Conservation (phyloP, 2,329 filamentous ascomycete species). For the Aureobasidium sp. region DNA sequence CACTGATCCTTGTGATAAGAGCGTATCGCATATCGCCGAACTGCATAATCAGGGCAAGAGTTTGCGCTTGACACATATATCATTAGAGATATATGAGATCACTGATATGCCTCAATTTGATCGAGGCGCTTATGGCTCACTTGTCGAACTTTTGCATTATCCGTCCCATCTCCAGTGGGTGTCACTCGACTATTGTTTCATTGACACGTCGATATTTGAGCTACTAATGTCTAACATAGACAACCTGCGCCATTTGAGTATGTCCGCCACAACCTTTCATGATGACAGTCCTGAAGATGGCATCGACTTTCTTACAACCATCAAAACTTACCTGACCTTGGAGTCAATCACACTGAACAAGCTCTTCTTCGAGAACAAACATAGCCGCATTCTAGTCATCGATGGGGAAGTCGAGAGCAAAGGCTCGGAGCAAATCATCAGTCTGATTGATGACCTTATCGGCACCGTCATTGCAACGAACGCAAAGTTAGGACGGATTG, state of each 20-base stretch:
- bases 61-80: not conserved
- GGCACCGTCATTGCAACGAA: not conserved
- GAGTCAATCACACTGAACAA: not conserved
- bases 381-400: not conserved
- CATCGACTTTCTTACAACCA: not conserved
- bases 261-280: not conserved
- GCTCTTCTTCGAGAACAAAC: not conserved
- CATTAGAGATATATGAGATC: not conserved
- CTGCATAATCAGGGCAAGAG: not conserved
- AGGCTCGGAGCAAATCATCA: not conserved
- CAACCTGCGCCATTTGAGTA: not conserved
- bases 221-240: not conserved
- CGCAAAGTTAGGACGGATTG: not conserved
- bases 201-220: not conserved
- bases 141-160: not conserved
- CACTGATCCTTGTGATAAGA: not conserved
- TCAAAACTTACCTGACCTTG: not conserved
- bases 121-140: not conserved
- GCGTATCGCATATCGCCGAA: not conserved
- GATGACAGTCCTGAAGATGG: not conserved
- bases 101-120: not conserved
- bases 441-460: not conserved
- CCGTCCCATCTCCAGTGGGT: not conserved
- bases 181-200: not conserved
- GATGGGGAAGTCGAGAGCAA: not conserved